phyloP scores from a whole-genome alignment of 768 basidiomycete species.

The Boletus tylopilopsis region DNA sequence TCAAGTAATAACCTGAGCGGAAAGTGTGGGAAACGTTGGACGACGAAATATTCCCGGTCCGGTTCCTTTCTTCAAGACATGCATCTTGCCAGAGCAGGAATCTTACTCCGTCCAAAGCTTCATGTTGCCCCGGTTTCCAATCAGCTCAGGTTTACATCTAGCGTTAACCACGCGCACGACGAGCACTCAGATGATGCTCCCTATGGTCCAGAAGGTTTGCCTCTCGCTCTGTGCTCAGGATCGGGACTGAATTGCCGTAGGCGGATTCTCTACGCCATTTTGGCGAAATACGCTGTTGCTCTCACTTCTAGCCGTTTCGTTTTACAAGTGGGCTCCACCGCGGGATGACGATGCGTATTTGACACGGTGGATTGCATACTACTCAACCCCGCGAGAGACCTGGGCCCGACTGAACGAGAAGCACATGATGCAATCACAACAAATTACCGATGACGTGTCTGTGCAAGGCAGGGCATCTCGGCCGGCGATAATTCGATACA shows the following conservation, averaged over 20 bases:
- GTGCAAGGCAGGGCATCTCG: constrained; percentile 42
- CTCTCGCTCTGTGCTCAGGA: neutral
- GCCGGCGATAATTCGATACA: constrained; percentile 53
- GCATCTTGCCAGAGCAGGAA: constrained; percentile 37
- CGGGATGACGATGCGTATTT: constrained; percentile 58
- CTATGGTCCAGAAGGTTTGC: constrained; percentile 60
- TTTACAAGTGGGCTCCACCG: constrained; percentile 68
- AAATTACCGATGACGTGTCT: constrained; percentile 37
- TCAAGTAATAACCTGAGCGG: neutral
- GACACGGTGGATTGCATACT: constrained; percentile 63
- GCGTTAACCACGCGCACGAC: constrained; percentile 41
- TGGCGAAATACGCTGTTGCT: constrained; percentile 64
- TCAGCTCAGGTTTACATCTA: constrained; percentile 43
- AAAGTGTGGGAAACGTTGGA: constrained; percentile 17
- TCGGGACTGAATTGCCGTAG: constrained; percentile 12
- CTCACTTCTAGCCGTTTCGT: constrained; percentile 46
- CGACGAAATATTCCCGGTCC: neutral
- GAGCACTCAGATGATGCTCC: constrained; percentile 36
- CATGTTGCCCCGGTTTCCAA: constrained; percentile 22
- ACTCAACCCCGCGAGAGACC: constrained; percentile 47
- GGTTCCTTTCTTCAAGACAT: constrained; percentile 6
- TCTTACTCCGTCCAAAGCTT: constrained; percentile 35
- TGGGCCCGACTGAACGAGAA: constrained; percentile 57
- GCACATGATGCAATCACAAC: constrained; percentile 47
- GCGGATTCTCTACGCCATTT: constrained; percentile 58